A percentile compares a stretch with the other conserved stretches of the same genome.
Evolutionary conservation across 169 alveolate genomes (phyloP).

Genomic region (Cryptosporidium sp.): DNA sequence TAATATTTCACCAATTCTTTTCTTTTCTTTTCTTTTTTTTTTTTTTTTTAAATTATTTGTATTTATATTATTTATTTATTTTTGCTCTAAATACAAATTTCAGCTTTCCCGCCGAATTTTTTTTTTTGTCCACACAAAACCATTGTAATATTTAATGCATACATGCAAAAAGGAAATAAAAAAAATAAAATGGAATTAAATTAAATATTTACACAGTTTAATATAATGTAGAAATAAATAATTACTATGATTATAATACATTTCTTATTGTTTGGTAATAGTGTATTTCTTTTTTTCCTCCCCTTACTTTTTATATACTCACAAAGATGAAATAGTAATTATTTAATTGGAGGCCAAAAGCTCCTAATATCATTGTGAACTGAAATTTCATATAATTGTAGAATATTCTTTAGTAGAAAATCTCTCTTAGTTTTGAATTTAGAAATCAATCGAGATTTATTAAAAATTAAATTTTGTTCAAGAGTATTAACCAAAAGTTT

Average conservation of each 20-base stretch:
- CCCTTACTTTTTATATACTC: background rate
- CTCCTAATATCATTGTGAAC: slow-evolving; percentile 43
- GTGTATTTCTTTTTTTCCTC: no score
- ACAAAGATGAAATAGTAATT: background rate
- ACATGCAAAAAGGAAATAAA: slow-evolving; percentile 29
- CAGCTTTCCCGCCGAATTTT: slow-evolving; percentile 57
- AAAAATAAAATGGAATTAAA: background rate
- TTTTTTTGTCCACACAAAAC: slow-evolving; percentile 71
- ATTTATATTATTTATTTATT: background rate
- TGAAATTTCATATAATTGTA: slow-evolving; percentile 43
- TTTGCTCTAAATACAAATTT: slow-evolving; percentile 39
- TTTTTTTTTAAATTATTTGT: slow-evolving; percentile 12
- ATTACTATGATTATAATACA: background rate
- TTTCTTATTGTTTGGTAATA: background rate
- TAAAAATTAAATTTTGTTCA: background rate
- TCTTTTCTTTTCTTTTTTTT: background rate
- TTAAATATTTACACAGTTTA: no score
- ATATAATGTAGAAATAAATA: background rate
- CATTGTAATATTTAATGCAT: slow-evolving; percentile 46
- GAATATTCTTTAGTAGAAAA: slow-evolving; percentile 17
- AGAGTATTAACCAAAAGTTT: slow-evolving; percentile 19
- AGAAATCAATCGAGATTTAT: background rate
- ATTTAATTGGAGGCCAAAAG: slow-evolving; percentile 64
- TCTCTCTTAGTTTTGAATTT: slow-evolving; percentile 20
- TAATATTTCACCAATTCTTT: background rate